Percentiles rank a stretch among this genome's conserved stretches.
Conservation (phyloP, 2,329 filamentous ascomycete genomes). For the Thielaviopsis punctulata region DNA sequence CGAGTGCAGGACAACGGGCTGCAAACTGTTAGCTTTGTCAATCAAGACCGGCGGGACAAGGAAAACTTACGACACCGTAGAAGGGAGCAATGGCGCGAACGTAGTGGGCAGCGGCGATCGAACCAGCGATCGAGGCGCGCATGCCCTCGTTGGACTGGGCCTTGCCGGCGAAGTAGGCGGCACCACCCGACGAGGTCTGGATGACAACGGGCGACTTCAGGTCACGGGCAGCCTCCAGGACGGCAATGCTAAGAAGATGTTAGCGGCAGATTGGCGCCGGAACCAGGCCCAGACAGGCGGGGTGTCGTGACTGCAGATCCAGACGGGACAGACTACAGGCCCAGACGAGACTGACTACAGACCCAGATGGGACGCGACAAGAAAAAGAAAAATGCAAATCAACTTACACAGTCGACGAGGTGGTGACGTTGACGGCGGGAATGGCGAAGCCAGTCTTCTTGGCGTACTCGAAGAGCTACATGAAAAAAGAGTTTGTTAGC, state of each 20-base stretch:
- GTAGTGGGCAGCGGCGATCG: conserved; percentile 81
- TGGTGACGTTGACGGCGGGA: conserved; percentile 85
- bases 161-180: conserved; percentile 85
- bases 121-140: conserved; percentile 72
- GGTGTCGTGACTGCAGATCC: too few relatives aligned
- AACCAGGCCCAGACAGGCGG: too few relatives aligned
- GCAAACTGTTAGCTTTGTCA: neutral
- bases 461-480: conserved; percentile 67
- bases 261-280: conserved; percentile 49
- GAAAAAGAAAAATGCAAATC: neutral
- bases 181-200: conserved; percentile 84
- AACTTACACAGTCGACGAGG: conserved; percentile 45
- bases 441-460: conserved; percentile 79
- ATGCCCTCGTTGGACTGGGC: conserved; percentile 69
- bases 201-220: conserved; percentile 82
- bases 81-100: conserved; percentile 72
- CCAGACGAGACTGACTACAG: too few relatives aligned
- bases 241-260: conserved; percentile 45
- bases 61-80: conserved; percentile 46
- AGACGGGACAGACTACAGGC: too few relatives aligned
- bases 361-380: too few relatives aligned
- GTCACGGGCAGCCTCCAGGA: conserved; percentile 90
- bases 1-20: conserved; percentile 80
- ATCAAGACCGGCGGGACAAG: neutral
- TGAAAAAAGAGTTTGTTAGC: neutral